A percentile compares a stretch with the other conserved stretches of the same genome.
phyloP scores from a whole-genome alignment of 768 basidiomycete genomes.

The Thelephora ganbajun region DNA sequence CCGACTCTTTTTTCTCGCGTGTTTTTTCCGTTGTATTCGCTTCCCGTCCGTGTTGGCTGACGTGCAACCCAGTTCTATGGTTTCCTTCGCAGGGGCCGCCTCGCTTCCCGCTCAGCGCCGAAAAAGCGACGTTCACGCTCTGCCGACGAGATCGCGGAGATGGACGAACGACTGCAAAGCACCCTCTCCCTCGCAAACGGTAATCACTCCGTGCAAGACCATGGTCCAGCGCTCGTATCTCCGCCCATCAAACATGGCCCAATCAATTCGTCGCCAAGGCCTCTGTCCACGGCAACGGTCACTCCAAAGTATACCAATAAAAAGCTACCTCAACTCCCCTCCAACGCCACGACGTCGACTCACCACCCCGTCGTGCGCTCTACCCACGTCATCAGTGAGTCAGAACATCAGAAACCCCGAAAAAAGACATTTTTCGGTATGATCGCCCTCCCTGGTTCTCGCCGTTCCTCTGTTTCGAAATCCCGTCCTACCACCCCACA shows the following conservation, averaged over 20 bases:
- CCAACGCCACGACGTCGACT: no score
- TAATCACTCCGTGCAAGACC: no score
- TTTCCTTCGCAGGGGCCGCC: constrained; percentile 33
- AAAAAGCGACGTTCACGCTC: constrained; percentile 16
- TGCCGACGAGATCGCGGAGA: constrained; percentile 9
- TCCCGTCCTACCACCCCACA: neutral
- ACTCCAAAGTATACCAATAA: neutral
- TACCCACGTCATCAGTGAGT: no score
- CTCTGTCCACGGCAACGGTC: neutral
- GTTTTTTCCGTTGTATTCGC: constrained; percentile 3
- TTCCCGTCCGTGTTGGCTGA: no score
- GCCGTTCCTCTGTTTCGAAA: neutral
- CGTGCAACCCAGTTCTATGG: constrained; percentile 52
- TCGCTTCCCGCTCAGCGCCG: constrained; percentile 45
- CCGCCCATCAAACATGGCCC: neutral
- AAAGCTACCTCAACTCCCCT: no score
- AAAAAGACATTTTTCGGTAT: neutral
- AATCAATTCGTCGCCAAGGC: neutral
- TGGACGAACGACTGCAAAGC: neutral
- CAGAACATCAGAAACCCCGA: neutral
- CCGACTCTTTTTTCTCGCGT: constrained; percentile 10
- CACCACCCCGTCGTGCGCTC: no score
- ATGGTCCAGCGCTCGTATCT: no score
- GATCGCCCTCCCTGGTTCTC: neutral
- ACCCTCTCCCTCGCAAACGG: no score